Conservation (phyloP, 2,329 filamentous ascomycete genomes). For the Scopulariopsis brevicaulis region DNA sequence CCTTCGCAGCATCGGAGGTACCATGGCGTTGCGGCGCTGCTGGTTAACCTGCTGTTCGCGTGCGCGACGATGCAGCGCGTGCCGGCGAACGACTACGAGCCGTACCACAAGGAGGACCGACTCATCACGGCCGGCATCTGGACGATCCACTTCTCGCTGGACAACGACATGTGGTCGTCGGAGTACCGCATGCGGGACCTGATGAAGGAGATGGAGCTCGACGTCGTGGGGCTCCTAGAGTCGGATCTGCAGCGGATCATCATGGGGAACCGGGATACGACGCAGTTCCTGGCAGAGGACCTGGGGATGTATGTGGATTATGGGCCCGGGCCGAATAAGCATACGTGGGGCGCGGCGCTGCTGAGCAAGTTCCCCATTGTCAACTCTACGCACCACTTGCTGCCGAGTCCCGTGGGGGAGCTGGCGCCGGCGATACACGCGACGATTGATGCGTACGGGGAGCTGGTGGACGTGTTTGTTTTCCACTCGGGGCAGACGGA, state of each 20-base stretch:
- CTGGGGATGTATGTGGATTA: conserved; percentile 98
- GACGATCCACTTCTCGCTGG: conserved; percentile 96
- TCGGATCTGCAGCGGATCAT: conserved; percentile 94
- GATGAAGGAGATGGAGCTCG: conserved; percentile 89
- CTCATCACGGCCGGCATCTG: conserved; percentile 91
- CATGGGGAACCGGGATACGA: conserved; percentile 97
- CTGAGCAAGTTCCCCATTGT: conserved; percentile 96
- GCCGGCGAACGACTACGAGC: conserved; percentile 81
- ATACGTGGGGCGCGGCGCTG: conserved; percentile 90
- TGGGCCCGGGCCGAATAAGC: conserved; percentile 94
- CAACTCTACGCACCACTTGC: conserved; percentile 90
- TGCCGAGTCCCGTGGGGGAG: conserved; percentile 88
- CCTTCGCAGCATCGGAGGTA: conserved; percentile 36
- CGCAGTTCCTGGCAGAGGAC: conserved; percentile 90
- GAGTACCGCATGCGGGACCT: conserved; percentile 88
- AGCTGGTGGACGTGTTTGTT: conserved; percentile 85
- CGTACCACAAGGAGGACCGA: conserved; percentile 81
- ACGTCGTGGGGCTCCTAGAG: conserved; percentile 90
- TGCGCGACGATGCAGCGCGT: conserved; percentile 81
- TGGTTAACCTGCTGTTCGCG: conserved; percentile 70
- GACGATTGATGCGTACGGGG: conserved; percentile 87
- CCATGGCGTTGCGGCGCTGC: conserved; percentile 47
- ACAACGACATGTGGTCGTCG: conserved; percentile 98
- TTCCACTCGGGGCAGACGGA: conserved; percentile 99
- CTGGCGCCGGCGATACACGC: conserved; percentile 92